Evolutionary conservation across 192 early-diverging fungal genomes (phyloP).

Genomic region (Phlyctochytrium arcticum): DNA sequence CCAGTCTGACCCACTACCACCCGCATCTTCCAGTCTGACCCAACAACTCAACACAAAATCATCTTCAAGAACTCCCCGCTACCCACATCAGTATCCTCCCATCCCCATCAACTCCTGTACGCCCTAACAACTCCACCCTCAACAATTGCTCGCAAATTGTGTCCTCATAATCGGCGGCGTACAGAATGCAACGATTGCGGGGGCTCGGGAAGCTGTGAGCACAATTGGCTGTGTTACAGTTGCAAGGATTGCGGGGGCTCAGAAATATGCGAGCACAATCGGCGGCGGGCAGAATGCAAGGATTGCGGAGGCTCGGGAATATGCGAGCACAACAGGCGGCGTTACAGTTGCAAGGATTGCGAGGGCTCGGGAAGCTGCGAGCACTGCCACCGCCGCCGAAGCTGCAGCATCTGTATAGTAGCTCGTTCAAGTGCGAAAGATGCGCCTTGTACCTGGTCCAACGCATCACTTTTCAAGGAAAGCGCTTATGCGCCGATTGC

Average conservation of each 20-base stretch:
- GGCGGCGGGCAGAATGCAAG: neutral
- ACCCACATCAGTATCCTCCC: too few species aligned
- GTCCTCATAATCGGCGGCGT: too few species aligned
- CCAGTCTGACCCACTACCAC: too few species aligned
- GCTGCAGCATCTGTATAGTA: neutral
- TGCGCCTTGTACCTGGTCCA: neutral
- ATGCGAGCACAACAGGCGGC: neutral
- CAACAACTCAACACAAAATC: too few species aligned
- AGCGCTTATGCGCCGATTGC: neutral
- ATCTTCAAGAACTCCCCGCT: too few species aligned
- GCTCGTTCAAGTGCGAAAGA: neutral
- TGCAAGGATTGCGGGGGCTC: neutral
- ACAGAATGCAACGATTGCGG: too few species aligned
- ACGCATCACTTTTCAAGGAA: neutral
- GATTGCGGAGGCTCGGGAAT: neutral
- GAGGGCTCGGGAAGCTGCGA: neutral
- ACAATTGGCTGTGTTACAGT: too few species aligned
- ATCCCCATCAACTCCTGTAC: too few species aligned
- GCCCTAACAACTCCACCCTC: too few species aligned
- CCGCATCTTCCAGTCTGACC: too few species aligned
- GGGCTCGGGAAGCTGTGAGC: too few species aligned
- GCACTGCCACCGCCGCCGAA: neutral
- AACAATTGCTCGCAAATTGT: too few species aligned
- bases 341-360: neutral
- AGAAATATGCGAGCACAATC: neutral